Evolutionary conservation across 2,329 filamentous ascomycete species (phyloP), one percentile per base, ranked within the genome.

Genomic region (Ceratocystis papillata): DNA sequence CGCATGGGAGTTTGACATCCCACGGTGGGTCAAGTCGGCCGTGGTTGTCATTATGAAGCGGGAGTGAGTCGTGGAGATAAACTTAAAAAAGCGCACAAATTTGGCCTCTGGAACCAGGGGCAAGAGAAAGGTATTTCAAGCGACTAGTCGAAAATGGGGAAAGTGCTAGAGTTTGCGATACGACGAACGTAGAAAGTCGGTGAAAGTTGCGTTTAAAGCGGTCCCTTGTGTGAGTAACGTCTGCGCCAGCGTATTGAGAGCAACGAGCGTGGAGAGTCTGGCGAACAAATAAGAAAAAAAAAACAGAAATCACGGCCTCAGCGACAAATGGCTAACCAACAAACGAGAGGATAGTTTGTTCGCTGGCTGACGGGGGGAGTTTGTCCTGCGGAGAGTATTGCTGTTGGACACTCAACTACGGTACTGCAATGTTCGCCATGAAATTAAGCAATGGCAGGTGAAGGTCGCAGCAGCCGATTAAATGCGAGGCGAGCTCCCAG

Each of bases 11-110:
- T 82, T 79, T 63, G 82, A 79, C 71, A 84, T 83, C 75, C 84
- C 84, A 74, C 88, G 84, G 72, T 86, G 84, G 76, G 87, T 82
- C 72, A 85, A 78, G 73, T 93, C 90, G 75, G 86, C 86, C 73
- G 84, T 65, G 46, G 63, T 50, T 3, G 67, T 61, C 60, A 67
- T 69, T 62, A 33, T 65, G 41, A 37, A 66, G 37, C 3, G 10
- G 1, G 10, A 41, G 37, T 15, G 1, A 41, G 12, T 41, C 10
- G 37, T 53, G 50, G 57, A 65, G 63, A 60, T 22, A 60, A 62
- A 46, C 62, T 67, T 67, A 68, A 67, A 69, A 37, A 25, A 37
- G 30, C 63, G 69, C 68, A 69, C 68, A 72, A 69, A 48, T 68
- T 62, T 10, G 30, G 33, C 5, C 4, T 33, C 12, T n/a, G 12